Conservation (phyloP, 345 rosid species). For the Eucalyptus tenuipes region DNA sequence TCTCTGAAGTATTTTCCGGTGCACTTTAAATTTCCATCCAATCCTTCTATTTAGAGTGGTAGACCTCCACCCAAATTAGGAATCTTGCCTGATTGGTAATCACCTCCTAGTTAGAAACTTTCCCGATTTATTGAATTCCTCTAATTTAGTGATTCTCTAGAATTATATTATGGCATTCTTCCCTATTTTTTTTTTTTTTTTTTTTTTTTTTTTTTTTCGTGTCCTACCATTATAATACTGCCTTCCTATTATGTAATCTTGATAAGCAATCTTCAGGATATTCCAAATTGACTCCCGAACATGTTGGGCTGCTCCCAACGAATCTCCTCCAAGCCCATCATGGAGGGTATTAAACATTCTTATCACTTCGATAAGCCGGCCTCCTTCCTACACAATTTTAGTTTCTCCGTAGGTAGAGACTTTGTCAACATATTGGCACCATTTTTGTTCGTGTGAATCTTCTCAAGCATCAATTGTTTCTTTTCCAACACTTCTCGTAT, state of each 20-base stretch:
- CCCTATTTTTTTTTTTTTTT: too few species aligned
- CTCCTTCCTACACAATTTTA: too few species aligned
- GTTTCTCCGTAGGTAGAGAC: too few species aligned
- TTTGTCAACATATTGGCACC: too few species aligned
- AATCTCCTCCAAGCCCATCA: too few species aligned
- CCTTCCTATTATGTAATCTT: neutral
- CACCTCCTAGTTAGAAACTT: neutral
- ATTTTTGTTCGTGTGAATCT: too few species aligned
- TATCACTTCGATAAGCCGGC: too few species aligned
- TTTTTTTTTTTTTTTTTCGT: accelerated
- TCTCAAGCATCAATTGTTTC: too few species aligned
- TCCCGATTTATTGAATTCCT: neutral
- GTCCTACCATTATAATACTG: neutral
- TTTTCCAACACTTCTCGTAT: too few species aligned
- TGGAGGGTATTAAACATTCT: too few species aligned
- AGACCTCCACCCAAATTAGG: neutral
- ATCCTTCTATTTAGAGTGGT: neutral
- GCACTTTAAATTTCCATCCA: neutral
- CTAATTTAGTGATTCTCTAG: neutral
- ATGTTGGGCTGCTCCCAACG: neutral
- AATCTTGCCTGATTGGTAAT: neutral
- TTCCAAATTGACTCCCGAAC: neutral
- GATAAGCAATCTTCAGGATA: neutral
- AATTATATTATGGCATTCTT: neutral
- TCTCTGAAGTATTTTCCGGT: neutral